A percentile compares a stretch with the other conserved stretches of the same genome.
Conservation (phyloP, 495 filamentous ascomycete species). For the Aspergillus mulundensis region DNA sequence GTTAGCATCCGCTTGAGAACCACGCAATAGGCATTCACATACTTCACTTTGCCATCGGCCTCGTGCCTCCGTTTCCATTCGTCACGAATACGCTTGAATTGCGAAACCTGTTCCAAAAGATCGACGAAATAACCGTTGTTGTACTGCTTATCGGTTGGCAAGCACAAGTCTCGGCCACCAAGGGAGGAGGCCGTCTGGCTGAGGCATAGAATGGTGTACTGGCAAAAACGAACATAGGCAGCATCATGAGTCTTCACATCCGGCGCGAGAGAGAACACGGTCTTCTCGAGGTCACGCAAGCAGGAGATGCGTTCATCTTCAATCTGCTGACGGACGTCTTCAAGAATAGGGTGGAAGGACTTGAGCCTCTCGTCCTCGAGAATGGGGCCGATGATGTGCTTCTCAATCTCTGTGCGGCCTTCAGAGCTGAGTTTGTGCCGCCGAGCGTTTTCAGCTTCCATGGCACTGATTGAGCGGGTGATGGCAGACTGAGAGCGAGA, state of each 20-base stretch:
- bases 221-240: slow-evolving; percentile 74
- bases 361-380: slow-evolving; percentile 54
- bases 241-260: slow-evolving; percentile 71
- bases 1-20: neutral
- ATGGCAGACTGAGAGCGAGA: slow-evolving; percentile 37
- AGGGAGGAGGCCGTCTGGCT: slow-evolving; percentile 77
- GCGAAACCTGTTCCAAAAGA: slow-evolving; percentile 78
- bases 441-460: slow-evolving; percentile 20
- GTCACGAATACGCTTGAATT: slow-evolving; percentile 62
- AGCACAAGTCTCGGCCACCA: slow-evolving; percentile 73
- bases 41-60: slow-evolving; percentile 15
- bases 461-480: slow-evolving; percentile 36
- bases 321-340: slow-evolving; percentile 71
- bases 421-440: slow-evolving; percentile 45
- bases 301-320: slow-evolving; percentile 75
- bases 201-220: slow-evolving; percentile 79
- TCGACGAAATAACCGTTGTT: slow-evolving; percentile 92
- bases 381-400: slow-evolving; percentile 54
- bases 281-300: slow-evolving; percentile 87
- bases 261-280: slow-evolving; percentile 76
- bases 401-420: slow-evolving; percentile 54
- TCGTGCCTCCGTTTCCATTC: slow-evolving; percentile 39
- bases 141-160: slow-evolving; percentile 80
- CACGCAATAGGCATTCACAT: slow-evolving; percentile 17
- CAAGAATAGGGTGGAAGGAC: slow-evolving; percentile 73